Conservation (phyloP, 2,329 filamentous ascomycete species). For the Davidsoniella eucalypti region DNA sequence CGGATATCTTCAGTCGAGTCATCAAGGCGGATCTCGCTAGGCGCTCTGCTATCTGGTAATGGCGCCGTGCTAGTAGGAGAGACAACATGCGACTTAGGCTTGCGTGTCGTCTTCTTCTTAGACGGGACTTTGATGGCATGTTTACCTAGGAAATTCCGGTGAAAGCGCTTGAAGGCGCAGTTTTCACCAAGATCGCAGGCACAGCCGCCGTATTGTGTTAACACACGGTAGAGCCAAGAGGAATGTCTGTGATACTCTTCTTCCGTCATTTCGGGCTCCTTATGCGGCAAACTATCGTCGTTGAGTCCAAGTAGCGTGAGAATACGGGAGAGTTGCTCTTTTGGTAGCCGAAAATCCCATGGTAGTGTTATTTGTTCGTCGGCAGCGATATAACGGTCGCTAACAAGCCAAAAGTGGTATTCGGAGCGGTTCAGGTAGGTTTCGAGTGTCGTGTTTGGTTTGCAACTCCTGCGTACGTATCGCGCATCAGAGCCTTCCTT, state of each 20-base stretch:
- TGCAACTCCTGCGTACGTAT: constrained; percentile 83
- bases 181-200: constrained; percentile 50
- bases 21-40: constrained; percentile 44
- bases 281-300: constrained; percentile 37
- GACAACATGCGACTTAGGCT: constrained; percentile 36
- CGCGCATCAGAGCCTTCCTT: constrained; percentile 72
- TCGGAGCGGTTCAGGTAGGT: constrained; percentile 64
- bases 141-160: constrained; percentile 32
- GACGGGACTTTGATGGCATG: constrained; percentile 4
- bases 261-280: constrained; percentile 38
- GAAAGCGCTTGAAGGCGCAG: constrained; percentile 48
- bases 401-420: constrained; percentile 87
- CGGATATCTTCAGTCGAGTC: constrained; percentile 36
- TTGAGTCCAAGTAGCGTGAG: constrained; percentile 43
- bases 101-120: constrained; percentile 36
- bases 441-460: constrained; percentile 74
- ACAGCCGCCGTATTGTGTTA: constrained; percentile 66
- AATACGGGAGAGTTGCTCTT: constrained; percentile 35
- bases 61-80: constrained; percentile 47
- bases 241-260: constrained; percentile 43
- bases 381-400: constrained; percentile 55
- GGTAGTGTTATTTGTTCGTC: constrained; percentile 46
- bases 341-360: constrained; percentile 52
- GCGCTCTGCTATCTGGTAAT: constrained; percentile 44
- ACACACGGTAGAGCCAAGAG: constrained; percentile 50